phyloP scores from a whole-genome alignment of 352 stramenopile genomes.

The Pythium grandisporangium region DNA sequence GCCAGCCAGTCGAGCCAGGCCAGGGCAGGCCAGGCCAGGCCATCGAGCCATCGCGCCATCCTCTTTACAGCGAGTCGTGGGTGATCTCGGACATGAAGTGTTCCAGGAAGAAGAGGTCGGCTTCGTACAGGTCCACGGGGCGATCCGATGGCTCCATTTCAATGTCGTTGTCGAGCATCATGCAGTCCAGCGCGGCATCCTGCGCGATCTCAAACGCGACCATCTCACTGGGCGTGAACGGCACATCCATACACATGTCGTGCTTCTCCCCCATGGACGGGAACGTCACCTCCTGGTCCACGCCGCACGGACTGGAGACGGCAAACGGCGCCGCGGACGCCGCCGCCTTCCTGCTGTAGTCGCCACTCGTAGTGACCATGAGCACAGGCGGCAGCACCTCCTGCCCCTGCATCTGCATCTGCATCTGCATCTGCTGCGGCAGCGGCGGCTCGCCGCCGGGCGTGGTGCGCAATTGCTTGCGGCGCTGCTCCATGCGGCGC shows the following conservation, averaged over 20 bases:
- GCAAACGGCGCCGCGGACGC: slow-evolving; percentile 14
- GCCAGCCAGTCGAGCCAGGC: too few relatives aligned
- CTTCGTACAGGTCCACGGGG: slow-evolving; percentile 67
- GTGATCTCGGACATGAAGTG: slow-evolving; percentile 78
- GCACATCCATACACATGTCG: slow-evolving; percentile 62
- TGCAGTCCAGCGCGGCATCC: slow-evolving; percentile 65
- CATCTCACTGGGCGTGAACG: slow-evolving; percentile 16
- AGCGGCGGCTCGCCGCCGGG: slow-evolving; percentile 9
- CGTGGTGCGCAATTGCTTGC: slow-evolving; percentile 39
- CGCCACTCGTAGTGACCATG: background rate
- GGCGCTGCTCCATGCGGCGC: slow-evolving; percentile 73
- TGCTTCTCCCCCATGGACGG: slow-evolving; percentile 5
- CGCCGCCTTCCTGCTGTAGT: background rate
- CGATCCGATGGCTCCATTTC: slow-evolving; percentile 69
- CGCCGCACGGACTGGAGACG: slow-evolving; percentile 30
- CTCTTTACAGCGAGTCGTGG: slow-evolving; percentile 17
- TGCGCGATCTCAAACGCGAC: slow-evolving; percentile 55
- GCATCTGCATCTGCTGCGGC: slow-evolving; percentile 10
- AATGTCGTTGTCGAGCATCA: slow-evolving; percentile 69
- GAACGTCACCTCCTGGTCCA: slow-evolving; percentile 36
- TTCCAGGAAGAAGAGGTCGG: slow-evolving; percentile 73
- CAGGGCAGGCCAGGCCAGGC: too few relatives aligned
- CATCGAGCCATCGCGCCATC: too few relatives aligned
- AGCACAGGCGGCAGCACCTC: background rate
- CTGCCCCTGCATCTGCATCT: slow-evolving; percentile 11